Conservation (phyloP, 108 stramenopile genomes). For the Cylindrotheca fusiformis region DNA sequence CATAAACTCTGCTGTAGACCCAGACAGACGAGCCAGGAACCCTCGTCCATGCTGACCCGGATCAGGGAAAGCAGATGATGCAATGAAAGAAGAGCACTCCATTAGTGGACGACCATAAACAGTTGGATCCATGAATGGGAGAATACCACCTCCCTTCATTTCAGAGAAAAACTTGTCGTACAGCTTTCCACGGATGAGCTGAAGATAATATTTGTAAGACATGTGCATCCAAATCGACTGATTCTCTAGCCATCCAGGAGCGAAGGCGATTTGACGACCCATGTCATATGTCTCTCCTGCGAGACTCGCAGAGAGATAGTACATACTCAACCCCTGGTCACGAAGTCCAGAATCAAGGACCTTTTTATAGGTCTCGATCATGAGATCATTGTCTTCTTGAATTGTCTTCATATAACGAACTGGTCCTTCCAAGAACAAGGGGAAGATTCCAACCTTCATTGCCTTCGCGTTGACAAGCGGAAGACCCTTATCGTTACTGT, state of each 20-base stretch:
- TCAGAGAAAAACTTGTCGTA: conserved; percentile 91
- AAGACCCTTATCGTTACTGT: conserved; percentile 58
- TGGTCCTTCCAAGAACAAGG: conserved; percentile 93
- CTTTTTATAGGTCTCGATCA: conserved; percentile 77
- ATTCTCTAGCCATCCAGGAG: conserved; percentile 97
- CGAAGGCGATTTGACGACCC: conserved; percentile 95
- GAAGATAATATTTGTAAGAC: conserved; percentile 96
- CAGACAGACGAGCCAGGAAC: conserved; percentile 92
- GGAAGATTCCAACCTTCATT: conserved; percentile 86
- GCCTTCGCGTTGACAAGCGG: conserved; percentile 76
- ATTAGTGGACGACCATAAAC: conserved; percentile 91
- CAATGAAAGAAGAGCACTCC: conserved; percentile 92
- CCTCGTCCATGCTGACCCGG: conserved; percentile 77
- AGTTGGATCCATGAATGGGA: conserved; percentile 92
- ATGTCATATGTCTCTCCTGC: conserved; percentile 90
- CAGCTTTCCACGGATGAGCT: conserved; percentile 91
- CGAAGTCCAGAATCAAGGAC: conserved; percentile 85
- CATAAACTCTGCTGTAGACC: conserved; percentile 95
- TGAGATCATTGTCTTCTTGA: conserved; percentile 63
- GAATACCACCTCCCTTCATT: conserved; percentile 85
- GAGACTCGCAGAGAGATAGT: conserved; percentile 87
- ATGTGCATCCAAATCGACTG: conserved; percentile 97
- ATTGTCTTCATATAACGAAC: conserved; percentile 94
- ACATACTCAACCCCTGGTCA: conserved; percentile 84
- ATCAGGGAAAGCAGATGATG: conserved; percentile 91